These are phyloP conservation scores for Chrysoporthe puriensis DNA, from an alignment of 2,329 filamentous ascomycete species.

Conservation along the genomic window DNA sequence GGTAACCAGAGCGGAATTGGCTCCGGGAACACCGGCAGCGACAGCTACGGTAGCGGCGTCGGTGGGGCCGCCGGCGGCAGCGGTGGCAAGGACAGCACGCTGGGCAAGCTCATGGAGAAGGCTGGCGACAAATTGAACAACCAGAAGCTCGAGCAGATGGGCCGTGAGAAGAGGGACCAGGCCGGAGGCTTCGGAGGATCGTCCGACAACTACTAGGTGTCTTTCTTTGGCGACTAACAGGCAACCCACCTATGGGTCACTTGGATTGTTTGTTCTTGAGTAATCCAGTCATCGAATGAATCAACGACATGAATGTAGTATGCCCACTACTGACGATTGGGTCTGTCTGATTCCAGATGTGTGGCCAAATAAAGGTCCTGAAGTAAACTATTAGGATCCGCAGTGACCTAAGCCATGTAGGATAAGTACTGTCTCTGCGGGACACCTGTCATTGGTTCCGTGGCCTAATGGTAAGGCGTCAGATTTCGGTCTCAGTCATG, in stretches of 20 bases:
- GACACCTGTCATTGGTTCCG: background rate
- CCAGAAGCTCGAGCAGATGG: conserved; percentile 52
- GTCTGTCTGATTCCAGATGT: background rate
- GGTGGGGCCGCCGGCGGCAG: conserved; percentile 16
- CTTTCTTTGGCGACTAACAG: background rate
- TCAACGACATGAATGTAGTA: background rate
- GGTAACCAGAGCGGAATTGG: conserved; percentile 26
- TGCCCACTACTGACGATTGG: background rate
- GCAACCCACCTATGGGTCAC: background rate
- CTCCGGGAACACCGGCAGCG: conserved; percentile 25
- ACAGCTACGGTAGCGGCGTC: conserved; percentile 3
- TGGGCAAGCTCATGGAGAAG: conserved; percentile 64
- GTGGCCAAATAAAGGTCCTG: background rate
- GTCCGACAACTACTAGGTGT: conserved; percentile 23
- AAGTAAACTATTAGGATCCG: background rate
- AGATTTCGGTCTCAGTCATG: conserved; percentile 7
- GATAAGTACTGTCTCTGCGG: fast-evolving
- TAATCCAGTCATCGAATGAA: background rate
- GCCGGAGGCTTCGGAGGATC: conserved; percentile 32
- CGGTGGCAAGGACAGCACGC: conserved; percentile 45
- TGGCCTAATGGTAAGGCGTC: conserved; percentile 21
- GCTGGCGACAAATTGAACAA: conserved; percentile 54
- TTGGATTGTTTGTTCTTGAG: background rate
- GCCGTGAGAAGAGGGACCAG: conserved; percentile 52
- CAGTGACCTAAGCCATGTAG: background rate